A percentile compares a stretch with the other conserved stretches of the same genome.
These are phyloP conservation scores for Wickerhamomyces sp. DNA, from an alignment of 1,139 yeast genomes.

Conservation along the genomic window DNA sequence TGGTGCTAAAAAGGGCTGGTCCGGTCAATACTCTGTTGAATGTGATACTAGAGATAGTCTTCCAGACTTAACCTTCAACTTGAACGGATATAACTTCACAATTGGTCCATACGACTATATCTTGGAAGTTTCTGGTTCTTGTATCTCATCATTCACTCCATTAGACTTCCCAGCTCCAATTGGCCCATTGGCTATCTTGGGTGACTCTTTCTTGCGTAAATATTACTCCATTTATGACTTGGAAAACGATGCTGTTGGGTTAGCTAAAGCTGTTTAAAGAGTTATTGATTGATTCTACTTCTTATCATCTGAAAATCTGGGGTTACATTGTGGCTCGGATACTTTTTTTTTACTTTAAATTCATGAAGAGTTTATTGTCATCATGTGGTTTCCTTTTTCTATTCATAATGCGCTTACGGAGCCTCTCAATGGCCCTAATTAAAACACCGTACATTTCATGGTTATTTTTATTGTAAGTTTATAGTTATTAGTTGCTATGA, in stretches of 20 bases:
- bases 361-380: no score
- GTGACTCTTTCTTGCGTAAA: slow-evolving; percentile 94
- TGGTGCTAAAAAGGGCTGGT: slow-evolving; percentile 96
- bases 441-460: no score
- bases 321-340: no score
- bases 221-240: slow-evolving; percentile 92
- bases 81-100: slow-evolving; percentile 87
- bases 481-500: no score
- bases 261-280: slow-evolving; percentile 63
- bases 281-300: not conserved
- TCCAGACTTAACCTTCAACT: slow-evolving; percentile 88
- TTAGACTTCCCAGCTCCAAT: slow-evolving; percentile 97
- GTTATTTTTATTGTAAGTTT: no score
- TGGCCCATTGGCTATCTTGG: slow-evolving; percentile 93
- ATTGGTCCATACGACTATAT: slow-evolving; percentile 86
- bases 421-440: no score
- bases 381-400: no score
- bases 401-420: no score
- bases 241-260: slow-evolving; percentile 87
- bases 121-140: slow-evolving; percentile 87
- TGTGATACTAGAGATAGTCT: slow-evolving; percentile 77
- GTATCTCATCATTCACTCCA: slow-evolving; percentile 94
- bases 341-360: not conserved
- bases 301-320: no score
- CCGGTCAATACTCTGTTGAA: slow-evolving; percentile 92